phyloP scores from a whole-genome alignment of 495 filamentous ascomycete species.

The Podospora pseudoanserina region DNA sequence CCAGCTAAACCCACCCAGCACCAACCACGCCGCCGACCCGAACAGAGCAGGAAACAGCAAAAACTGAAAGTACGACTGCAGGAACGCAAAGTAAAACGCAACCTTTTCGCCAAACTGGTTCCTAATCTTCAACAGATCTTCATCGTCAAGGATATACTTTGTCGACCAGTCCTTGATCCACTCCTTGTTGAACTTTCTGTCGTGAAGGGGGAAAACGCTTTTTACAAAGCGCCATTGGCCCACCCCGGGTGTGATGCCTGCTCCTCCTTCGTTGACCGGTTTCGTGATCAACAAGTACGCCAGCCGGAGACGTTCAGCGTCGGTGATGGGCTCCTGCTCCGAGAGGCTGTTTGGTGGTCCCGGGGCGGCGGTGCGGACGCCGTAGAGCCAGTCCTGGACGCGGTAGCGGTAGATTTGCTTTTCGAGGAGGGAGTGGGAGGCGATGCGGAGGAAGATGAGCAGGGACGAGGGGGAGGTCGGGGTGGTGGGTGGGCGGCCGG shows the following conservation, averaged over 20 bases:
- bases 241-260: conserved; percentile 76
- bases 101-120: conserved; percentile 90
- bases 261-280: conserved; percentile 76
- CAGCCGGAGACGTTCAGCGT: conserved; percentile 83
- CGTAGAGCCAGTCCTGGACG: conserved; percentile 94
- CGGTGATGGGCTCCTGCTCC: conserved; percentile 65
- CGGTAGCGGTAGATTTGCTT: conserved; percentile 66
- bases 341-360: conserved; percentile 59
- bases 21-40: conserved; percentile 74
- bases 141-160: conserved; percentile 70
- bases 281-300: conserved; percentile 85
- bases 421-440: conserved; percentile 59
- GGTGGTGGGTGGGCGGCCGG: conserved; percentile 68
- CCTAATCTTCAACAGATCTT: conserved; percentile 81
- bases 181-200: conserved; percentile 77
- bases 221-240: conserved; percentile 84
- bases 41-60: conserved; percentile 79
- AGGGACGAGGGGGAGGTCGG: conserved; percentile 65
- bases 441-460: conserved; percentile 78
- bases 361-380: conserved; percentile 75
- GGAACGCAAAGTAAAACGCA: conserved; percentile 94
- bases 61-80: conserved; percentile 88
- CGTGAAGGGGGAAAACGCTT: conserved; percentile 83
- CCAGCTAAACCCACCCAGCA: conserved; percentile 80
- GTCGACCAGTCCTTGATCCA: conserved; percentile 89